phyloP scores from a whole-genome alignment of 345 rosid genomes.

The Euclidium syriacum region DNA sequence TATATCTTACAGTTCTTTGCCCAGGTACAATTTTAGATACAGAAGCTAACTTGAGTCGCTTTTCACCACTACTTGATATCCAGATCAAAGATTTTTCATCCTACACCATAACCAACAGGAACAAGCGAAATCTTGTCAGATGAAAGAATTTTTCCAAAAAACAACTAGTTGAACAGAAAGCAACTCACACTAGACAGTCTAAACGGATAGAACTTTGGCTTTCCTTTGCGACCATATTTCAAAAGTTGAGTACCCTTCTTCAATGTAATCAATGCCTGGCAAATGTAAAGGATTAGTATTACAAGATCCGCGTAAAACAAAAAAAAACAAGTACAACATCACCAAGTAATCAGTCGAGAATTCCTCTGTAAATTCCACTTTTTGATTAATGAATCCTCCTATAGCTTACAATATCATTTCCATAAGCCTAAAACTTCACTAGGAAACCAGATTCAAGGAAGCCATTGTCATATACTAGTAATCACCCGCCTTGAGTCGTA shows the following conservation, averaged over 20 bases:
- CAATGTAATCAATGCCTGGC: slow-evolving; percentile 77
- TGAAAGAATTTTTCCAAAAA: not conserved
- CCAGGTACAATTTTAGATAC: slow-evolving; percentile 90
- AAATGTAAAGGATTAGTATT: not conserved
- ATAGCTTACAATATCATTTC: slow-evolving; percentile 6
- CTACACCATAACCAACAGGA: slow-evolving; percentile 36
- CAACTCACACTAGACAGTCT: slow-evolving; percentile 84
- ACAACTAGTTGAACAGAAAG: not conserved
- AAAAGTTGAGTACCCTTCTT: slow-evolving; percentile 90
- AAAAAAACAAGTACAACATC: not conserved
- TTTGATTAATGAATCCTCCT: not conserved
- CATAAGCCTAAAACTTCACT: not conserved
- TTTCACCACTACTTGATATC: slow-evolving; percentile 81
- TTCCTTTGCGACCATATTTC: slow-evolving; percentile 94
- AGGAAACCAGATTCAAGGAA: not conserved
- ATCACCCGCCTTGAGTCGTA: too few relatives aligned
- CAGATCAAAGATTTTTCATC: slow-evolving; percentile 89
- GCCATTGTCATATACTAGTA: too few relatives aligned
- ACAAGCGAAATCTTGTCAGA: not conserved
- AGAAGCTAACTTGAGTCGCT: slow-evolving; percentile 70
- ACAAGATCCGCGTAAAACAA: not conserved
- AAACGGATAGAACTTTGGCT: slow-evolving; percentile 84
- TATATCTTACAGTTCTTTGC: slow-evolving; percentile 92
- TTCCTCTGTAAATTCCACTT: not conserved
- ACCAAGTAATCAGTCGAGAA: not conserved